Conservation (phyloP, 352 stramenopile genomes). For the Globisporangium alternatum region DNA sequence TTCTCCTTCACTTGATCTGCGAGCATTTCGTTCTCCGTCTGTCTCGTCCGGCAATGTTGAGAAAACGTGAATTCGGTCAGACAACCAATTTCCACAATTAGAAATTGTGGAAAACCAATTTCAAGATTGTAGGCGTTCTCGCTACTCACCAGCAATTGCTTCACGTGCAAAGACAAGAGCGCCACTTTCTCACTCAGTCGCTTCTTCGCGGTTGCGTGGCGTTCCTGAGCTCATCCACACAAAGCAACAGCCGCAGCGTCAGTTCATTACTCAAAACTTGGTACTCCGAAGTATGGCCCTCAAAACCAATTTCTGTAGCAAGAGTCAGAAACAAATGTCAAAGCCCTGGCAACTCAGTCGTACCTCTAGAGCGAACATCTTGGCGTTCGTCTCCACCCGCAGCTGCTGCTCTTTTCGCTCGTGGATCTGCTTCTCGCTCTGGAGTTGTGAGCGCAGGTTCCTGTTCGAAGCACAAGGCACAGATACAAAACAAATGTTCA, state of each 20-base stretch:
- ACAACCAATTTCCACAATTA: constrained; percentile 4
- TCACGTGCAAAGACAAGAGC: constrained; percentile 27
- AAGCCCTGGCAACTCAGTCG: background rate
- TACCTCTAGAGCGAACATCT: constrained; percentile 39
- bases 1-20: constrained; percentile 29
- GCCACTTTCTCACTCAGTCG: constrained; percentile 33
- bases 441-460: constrained; percentile 40
- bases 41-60: background rate
- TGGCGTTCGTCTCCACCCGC: constrained; percentile 39
- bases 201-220: constrained; percentile 38
- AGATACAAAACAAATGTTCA: background rate
- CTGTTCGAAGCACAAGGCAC: constrained; percentile 16
- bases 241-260: background rate
- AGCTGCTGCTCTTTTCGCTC: constrained; percentile 49
- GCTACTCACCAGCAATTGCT: constrained; percentile 32
- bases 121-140: background rate
- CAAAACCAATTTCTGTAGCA: background rate
- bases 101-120: background rate
- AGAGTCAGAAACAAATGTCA: background rate
- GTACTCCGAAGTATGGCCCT: background rate
- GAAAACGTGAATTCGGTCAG: background rate
- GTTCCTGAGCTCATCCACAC: constrained; percentile 21
- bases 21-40: constrained; percentile 48
- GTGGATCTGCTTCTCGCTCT: constrained; percentile 30
- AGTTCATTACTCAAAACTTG: background rate